Percentiles rank a stretch among this genome's conserved stretches.
phyloP scores from a whole-genome alignment of 441 rosid genomes.

The Pelargonium hybrid region DNA sequence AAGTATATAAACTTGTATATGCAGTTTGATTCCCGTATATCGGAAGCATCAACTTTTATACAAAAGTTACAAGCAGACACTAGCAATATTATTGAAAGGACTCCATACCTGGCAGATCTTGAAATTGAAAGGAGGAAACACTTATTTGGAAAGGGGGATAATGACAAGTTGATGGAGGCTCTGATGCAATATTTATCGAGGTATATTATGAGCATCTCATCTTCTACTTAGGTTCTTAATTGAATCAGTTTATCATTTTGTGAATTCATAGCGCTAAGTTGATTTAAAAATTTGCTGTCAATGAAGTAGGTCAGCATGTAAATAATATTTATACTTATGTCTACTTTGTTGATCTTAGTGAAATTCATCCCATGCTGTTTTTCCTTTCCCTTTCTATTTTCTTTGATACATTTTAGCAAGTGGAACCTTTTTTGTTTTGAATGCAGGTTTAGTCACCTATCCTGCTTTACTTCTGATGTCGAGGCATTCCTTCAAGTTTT shows the following conservation, averaged over 20 bases:
- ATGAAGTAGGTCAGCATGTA: neutral
- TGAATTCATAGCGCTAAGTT: neutral
- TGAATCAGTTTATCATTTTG: neutral
- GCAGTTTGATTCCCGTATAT: slow-evolving; percentile 79
- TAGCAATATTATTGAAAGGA: slow-evolving; percentile 42
- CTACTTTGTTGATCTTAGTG: neutral
- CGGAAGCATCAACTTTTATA: slow-evolving; percentile 54
- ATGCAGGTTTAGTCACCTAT: slow-evolving; percentile 89
- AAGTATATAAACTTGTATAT: slow-evolving; percentile 19
- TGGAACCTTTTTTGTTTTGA: slow-evolving; percentile 21
- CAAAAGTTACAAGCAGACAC: slow-evolving; percentile 50
- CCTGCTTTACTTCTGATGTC: slow-evolving; percentile 78
- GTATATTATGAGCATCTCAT: slow-evolving; percentile 29
- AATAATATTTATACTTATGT: neutral
- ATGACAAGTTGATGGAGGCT: slow-evolving; percentile 46
- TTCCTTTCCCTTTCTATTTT: neutral
- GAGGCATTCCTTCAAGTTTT: slow-evolving; percentile 65
- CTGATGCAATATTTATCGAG: slow-evolving; percentile 57
- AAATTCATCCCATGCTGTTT: neutral
- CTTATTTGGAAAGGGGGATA: slow-evolving; percentile 57
- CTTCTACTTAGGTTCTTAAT: neutral
- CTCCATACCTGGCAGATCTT: slow-evolving; percentile 66
- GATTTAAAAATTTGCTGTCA: neutral
- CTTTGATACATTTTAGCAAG: neutral
- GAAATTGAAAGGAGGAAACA: slow-evolving; percentile 83